These are phyloP conservation scores for Aspergillus sp. DNA, from an alignment of 2,329 filamentous ascomycete species.

Conservation along the genomic window DNA sequence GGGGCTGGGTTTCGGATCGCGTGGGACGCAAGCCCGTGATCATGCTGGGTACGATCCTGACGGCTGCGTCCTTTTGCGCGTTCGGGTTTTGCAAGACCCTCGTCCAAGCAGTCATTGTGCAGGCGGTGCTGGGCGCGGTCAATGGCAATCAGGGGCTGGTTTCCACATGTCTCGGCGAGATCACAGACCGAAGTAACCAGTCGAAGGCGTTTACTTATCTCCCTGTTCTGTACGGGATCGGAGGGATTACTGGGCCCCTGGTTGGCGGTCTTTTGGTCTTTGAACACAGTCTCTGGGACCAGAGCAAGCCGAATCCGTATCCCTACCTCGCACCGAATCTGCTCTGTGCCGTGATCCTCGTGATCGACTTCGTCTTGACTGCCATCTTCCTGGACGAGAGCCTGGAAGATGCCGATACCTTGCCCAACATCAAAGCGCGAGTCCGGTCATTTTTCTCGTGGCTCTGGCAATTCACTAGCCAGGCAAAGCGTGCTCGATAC, in stretches of 20 bases:
- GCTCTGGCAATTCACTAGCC: constrained; percentile 67
- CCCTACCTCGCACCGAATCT: constrained; percentile 87
- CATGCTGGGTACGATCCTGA: constrained; percentile 75
- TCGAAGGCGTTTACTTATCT: constrained; percentile 90
- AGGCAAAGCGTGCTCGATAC: constrained; percentile 58
- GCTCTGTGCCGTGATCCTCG: constrained; percentile 69
- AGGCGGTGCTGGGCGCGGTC: constrained; percentile 84
- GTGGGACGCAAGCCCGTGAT: constrained; percentile 82
- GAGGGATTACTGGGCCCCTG: constrained; percentile 87
- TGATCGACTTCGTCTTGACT: constrained; percentile 70
- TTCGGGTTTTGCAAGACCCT: constrained; percentile 85
- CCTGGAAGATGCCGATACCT: constrained; percentile 62
- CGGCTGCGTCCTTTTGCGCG: constrained; percentile 74
- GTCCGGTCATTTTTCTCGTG: constrained; percentile 63
- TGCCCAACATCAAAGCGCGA: constrained; percentile 61
- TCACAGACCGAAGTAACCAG: constrained; percentile 94
- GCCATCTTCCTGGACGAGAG: constrained; percentile 86
- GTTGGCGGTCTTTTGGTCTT: constrained; percentile 83
- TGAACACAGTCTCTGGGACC: constrained; percentile 56
- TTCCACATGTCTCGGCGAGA: constrained; percentile 88
- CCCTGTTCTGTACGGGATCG: constrained; percentile 92
- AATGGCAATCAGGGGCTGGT: constrained; percentile 96
- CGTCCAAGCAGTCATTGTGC: constrained; percentile 81
- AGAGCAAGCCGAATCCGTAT: constrained; percentile 57
- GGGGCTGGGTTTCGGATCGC: constrained; percentile 79